These are phyloP conservation scores for Neurospora sp. DNA, from an alignment of 495 filamentous ascomycete species.

Conservation along the genomic window DNA sequence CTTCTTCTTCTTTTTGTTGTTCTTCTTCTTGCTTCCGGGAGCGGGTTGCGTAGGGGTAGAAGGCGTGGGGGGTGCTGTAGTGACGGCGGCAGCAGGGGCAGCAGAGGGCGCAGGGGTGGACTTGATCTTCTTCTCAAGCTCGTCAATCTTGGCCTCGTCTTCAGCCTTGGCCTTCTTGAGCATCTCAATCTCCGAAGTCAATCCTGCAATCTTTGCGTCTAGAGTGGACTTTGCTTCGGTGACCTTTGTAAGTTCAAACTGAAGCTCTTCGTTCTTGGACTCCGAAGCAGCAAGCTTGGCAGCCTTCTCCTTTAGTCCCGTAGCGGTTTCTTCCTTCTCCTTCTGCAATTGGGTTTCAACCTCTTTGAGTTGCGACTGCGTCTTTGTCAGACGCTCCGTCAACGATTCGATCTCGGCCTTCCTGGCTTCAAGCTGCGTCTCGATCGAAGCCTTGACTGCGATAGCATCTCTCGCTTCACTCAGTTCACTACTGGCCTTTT, in stretches of 20 bases:
- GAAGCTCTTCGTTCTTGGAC: conserved; percentile 28
- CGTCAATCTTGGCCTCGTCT: conserved; percentile 20
- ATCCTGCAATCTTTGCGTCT: conserved; percentile 18
- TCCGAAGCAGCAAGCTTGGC: conserved; percentile 14
- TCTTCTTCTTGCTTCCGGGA: conserved; percentile 61
- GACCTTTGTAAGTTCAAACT: conserved; percentile 21
- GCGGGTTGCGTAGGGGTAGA: conserved; percentile 10
- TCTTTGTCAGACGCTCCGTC: conserved; percentile 40
- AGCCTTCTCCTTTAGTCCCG: conserved; percentile 29
- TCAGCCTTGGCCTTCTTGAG: conserved; percentile 26
- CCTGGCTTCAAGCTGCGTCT: conserved; percentile 38
- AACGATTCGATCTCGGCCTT: conserved; percentile 37
- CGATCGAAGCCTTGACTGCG: conserved; percentile 40
- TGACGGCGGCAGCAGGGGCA: conserved; percentile 5
- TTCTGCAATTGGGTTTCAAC: conserved; percentile 43
- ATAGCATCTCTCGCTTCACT: conserved; percentile 46
- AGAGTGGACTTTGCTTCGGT: conserved; percentile 21
- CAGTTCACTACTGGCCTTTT: conserved; percentile 49
- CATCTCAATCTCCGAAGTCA: conserved; percentile 26
- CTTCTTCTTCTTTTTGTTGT: conserved; percentile 85
- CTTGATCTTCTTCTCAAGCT: conserved; percentile 28
- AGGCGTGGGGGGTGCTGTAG: conserved; percentile 2
- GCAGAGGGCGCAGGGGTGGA: conserved; percentile 4
- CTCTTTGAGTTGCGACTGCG: conserved; percentile 40
- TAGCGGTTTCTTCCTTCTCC: conserved; percentile 27